phyloP scores from a whole-genome alignment of 495 filamentous ascomycete species.

The Tuber melanosporum region DNA sequence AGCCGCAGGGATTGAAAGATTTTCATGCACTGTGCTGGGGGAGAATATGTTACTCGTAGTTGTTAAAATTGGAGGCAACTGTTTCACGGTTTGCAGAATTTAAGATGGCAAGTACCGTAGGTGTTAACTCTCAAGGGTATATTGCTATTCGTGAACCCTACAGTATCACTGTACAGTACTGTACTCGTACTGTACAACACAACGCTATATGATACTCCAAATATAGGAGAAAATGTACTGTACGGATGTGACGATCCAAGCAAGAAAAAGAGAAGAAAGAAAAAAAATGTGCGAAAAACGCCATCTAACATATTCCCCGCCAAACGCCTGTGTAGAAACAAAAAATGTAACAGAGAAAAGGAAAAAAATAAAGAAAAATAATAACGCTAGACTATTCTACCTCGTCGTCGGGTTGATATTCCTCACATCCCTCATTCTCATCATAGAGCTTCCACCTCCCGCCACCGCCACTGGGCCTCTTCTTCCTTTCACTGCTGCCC shows the following conservation, averaged over 20 bases:
- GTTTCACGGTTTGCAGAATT: background rate
- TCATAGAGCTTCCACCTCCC: slow-evolving; percentile 21
- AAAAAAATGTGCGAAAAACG: background rate
- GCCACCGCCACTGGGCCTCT: background rate
- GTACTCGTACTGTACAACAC: too few species aligned
- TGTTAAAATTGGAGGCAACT: background rate
- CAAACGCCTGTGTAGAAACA: background rate
- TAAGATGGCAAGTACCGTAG: background rate
- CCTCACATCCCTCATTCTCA: slow-evolving; percentile 21
- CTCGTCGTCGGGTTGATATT: slow-evolving; percentile 18
- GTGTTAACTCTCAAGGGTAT: background rate
- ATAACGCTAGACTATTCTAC: background rate
- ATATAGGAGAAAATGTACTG: background rate
- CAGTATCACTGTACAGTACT: too few species aligned
- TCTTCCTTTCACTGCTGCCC: slow-evolving; percentile 6
- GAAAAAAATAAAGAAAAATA: background rate
- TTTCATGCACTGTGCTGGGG: too few species aligned
- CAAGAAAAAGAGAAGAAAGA: background rate
- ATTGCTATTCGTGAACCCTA: background rate
- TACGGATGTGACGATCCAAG: background rate
- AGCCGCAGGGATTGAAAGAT: background rate
- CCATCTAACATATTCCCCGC: background rate
- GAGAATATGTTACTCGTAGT: background rate
- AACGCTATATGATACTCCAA: background rate
- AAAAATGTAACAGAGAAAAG: background rate